Evolutionary conservation across 148 eudicot genomes (phyloP).

Genomic region (Vaccinium corymbosum): DNA sequence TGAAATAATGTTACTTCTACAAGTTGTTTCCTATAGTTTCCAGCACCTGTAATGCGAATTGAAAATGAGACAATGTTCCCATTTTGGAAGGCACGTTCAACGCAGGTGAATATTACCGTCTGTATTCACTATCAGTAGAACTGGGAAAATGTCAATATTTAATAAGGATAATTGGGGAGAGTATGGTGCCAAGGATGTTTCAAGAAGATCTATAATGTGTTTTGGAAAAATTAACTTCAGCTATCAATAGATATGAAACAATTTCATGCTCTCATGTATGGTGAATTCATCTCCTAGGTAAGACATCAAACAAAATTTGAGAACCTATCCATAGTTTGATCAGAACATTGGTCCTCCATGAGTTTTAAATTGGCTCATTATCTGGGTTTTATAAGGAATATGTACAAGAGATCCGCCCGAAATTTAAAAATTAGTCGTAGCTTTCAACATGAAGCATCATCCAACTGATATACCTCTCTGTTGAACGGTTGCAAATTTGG

Average conservation of each 20-base stretch:
- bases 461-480: constrained; percentile 58
- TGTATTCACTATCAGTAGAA: too few species aligned
- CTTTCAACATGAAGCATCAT: neutral
- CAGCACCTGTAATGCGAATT: neutral
- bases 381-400: neutral
- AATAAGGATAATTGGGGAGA: neutral
- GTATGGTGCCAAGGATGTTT: neutral
- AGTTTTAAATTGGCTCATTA: neutral
- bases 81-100: too few species aligned
- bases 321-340: constrained; percentile 5
- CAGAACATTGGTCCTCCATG: neutral
- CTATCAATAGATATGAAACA: neutral
- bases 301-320: neutral
- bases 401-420: neutral
- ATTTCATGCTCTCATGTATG: neutral
- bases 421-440: neutral
- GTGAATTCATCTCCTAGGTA: neutral
- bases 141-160: too few species aligned
- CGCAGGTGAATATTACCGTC: too few species aligned
- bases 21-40: neutral
- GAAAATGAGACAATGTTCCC: neutral
- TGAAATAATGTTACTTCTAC: neutral
- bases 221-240: neutral
- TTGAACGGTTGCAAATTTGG: constrained; percentile 63
- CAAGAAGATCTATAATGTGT: neutral